Evolutionary conservation across 2,329 filamentous ascomycete genomes (phyloP).

Genomic region (Neoarthrinium moseri): DNA sequence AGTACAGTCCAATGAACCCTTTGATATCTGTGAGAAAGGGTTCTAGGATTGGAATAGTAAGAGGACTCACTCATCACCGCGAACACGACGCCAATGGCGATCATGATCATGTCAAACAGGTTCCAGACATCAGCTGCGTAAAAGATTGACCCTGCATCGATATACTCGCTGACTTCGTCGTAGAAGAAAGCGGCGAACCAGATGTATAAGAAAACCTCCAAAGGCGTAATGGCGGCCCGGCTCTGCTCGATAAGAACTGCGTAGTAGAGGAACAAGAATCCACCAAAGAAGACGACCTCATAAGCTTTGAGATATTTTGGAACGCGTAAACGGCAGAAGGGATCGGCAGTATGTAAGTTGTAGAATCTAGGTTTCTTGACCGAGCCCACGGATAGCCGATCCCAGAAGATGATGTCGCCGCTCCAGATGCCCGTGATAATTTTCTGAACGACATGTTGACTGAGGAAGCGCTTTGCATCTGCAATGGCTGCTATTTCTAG

Average conservation of each 20-base stretch:
- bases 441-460: slow-evolving; percentile 68
- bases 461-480: slow-evolving; percentile 70
- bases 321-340: slow-evolving; percentile 68
- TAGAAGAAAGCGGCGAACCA: slow-evolving; percentile 89
- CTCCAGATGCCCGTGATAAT: slow-evolving; percentile 72
- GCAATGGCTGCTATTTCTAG: slow-evolving; percentile 73
- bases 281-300: slow-evolving; percentile 68
- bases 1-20: slow-evolving; percentile 68
- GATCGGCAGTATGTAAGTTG: slow-evolving; percentile 57
- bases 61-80: slow-evolving; percentile 64
- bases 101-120: slow-evolving; percentile 71
- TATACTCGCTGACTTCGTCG: slow-evolving; percentile 81
- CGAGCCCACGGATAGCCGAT: slow-evolving; percentile 60
- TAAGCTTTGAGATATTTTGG: slow-evolving; percentile 72
- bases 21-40: slow-evolving; percentile 10
- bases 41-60: background rate
- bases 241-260: slow-evolving; percentile 77
- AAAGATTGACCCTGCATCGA: slow-evolving; percentile 83
- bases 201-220: slow-evolving; percentile 74
- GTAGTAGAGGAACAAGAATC: slow-evolving; percentile 78
- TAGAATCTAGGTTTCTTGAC: slow-evolving; percentile 67
- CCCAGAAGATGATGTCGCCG: slow-evolving; percentile 75
- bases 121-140: slow-evolving; percentile 85
- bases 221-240: slow-evolving; percentile 60
- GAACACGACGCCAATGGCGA: slow-evolving; percentile 70